Conservation (phyloP, 139 green algal genomes). For the Chlamydomonas incerta region DNA sequence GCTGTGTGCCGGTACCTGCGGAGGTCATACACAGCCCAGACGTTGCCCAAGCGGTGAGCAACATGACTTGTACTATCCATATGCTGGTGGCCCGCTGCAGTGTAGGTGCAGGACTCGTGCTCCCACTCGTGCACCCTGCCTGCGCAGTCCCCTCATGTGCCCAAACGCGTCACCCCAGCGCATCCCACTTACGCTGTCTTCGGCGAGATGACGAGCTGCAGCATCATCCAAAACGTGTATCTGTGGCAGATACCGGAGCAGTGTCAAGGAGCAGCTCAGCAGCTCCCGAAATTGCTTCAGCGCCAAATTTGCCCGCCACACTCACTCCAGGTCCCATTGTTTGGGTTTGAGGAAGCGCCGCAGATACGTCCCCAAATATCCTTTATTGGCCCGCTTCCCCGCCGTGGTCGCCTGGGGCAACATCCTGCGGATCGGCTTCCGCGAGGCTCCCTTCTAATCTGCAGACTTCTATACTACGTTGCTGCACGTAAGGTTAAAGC, state of each 20-base stretch:
- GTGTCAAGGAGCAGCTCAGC: background rate
- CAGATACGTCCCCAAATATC: conserved; percentile 67
- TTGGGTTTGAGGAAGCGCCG: conserved; percentile 80
- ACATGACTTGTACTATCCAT: too few relatives aligned
- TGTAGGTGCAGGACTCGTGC: too few relatives aligned
- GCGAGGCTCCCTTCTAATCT: too few relatives aligned
- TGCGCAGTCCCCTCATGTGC: too few relatives aligned
- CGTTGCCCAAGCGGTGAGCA: background rate
- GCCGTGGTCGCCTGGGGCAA: too few relatives aligned
- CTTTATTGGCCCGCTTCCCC: background rate
- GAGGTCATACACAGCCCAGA: background rate
- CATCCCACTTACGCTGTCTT: conserved; percentile 85
- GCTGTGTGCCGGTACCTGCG: conserved; percentile 94
- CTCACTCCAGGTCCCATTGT: conserved; percentile 94
- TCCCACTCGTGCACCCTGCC: too few relatives aligned
- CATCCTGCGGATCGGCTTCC: too few relatives aligned
- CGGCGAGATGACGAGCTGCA: conserved; percentile 91
- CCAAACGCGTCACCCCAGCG: background rate
- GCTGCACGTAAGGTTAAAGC: too few relatives aligned
- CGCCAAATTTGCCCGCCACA: background rate
- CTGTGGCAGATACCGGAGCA: conserved; percentile 51
- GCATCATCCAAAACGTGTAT: conserved; percentile 97
- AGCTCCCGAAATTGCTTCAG: background rate
- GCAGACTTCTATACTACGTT: too few relatives aligned
- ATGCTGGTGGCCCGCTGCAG: too few relatives aligned